A percentile compares a stretch with the other conserved stretches of the same genome.
Evolutionary conservation across 768 basidiomycete species (phyloP).

Genomic region (Termitomyces eurrhizus): DNA sequence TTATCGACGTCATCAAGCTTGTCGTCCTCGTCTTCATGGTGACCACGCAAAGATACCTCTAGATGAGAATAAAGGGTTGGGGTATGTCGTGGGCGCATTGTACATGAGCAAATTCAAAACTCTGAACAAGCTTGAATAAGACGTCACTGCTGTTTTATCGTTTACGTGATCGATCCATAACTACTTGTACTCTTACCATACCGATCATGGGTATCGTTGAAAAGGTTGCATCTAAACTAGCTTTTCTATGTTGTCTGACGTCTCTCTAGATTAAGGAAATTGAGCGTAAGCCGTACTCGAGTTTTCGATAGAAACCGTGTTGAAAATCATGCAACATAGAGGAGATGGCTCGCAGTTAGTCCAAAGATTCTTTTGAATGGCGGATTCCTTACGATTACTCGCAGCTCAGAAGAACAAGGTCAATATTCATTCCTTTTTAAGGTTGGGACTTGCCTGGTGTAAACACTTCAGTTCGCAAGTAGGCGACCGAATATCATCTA

Average conservation of each 20-base stretch:
- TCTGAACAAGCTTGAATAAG: slow-evolving; percentile 2
- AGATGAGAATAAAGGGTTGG: slow-evolving; percentile 68
- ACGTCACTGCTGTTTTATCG: not conserved
- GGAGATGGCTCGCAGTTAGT: slow-evolving; percentile 96
- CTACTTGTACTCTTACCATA: slow-evolving; percentile 16
- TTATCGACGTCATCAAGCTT: slow-evolving; percentile 46
- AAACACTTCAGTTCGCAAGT: slow-evolving; percentile 20
- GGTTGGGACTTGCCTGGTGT: slow-evolving; percentile 1
- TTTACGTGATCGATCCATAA: slow-evolving; percentile 9
- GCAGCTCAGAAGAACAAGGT: slow-evolving; percentile 96
- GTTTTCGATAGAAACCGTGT: not conserved
- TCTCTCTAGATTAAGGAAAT: slow-evolving; percentile 83
- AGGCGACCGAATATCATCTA: slow-evolving; percentile 94
- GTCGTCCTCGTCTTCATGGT: slow-evolving; percentile 48
- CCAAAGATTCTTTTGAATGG: not conserved
- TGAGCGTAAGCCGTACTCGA: slow-evolving; percentile 62
- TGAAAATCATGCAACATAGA: slow-evolving; percentile 38
- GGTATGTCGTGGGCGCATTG: slow-evolving; percentile 51
- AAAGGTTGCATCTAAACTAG: slow-evolving; percentile 48
- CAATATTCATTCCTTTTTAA: slow-evolving; percentile 9
- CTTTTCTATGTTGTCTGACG: slow-evolving; percentile 2
- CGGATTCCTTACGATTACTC: slow-evolving; percentile 1
- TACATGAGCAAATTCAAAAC: slow-evolving; percentile 8
- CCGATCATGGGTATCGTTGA: slow-evolving; percentile 91
- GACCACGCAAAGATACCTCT: slow-evolving; percentile 32